These are phyloP conservation scores for Pichia pseudocactophila DNA, from an alignment of 805 yeast species.

Conservation along the genomic window DNA sequence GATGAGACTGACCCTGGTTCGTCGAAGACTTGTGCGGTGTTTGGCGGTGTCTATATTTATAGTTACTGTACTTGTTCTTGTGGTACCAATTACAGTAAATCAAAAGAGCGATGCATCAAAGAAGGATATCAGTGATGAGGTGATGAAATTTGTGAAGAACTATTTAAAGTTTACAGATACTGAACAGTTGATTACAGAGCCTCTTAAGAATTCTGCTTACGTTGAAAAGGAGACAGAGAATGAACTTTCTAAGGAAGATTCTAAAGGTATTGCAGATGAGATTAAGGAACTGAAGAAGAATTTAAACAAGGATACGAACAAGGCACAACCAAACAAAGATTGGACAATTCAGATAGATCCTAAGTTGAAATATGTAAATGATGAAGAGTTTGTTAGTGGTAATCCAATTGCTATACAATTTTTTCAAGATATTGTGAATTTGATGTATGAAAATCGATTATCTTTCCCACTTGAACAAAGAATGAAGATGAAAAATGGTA, in stretches of 20 bases:
- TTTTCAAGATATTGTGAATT: constrained; percentile 22
- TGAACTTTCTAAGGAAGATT: constrained; percentile 1
- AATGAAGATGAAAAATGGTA: constrained; percentile 17
- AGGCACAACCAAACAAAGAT: constrained; percentile 22
- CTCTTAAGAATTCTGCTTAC: constrained; percentile 3
- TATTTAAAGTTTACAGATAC: background rate
- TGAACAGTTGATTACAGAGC: background rate
- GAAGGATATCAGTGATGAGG: background rate
- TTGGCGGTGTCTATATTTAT: background rate
- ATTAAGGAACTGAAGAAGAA: constrained; percentile 1
- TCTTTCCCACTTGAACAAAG: constrained; percentile 27
- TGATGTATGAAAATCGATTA: constrained; percentile 23
- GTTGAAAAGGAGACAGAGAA: background rate
- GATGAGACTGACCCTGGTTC: no score
- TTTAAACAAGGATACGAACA: constrained; percentile 4
- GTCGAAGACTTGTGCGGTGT: no score
- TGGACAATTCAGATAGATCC: constrained; percentile 21
- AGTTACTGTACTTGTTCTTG: background rate
- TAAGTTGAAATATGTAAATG: constrained; percentile 16
- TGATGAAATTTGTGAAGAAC: background rate
- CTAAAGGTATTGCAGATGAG: constrained; percentile 1
- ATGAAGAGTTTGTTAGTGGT: constrained; percentile 21
- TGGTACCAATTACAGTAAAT: background rate
- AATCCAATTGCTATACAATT: constrained; percentile 23
- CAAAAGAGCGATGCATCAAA: background rate